These are phyloP conservation scores for Globisporangium paroecandrum DNA, from an alignment of 352 stramenopile species.

Conservation along the genomic window DNA sequence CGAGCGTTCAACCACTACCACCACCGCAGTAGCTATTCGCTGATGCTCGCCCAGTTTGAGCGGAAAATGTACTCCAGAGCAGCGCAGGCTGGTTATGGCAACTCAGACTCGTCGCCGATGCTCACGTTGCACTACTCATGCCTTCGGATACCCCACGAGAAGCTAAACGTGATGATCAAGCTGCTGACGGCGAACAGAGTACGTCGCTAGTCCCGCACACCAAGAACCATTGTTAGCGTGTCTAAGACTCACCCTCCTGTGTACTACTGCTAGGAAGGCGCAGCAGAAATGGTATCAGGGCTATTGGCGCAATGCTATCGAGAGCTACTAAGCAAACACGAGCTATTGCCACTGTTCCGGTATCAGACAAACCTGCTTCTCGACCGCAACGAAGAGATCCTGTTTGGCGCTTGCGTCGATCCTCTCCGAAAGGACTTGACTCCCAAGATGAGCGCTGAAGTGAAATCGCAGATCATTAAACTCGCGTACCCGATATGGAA, in stretches of 20 bases:
- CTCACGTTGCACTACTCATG: slow-evolving; percentile 24
- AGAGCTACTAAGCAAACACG: slow-evolving; percentile 2
- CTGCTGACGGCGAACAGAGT: slow-evolving; percentile 14
- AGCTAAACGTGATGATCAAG: slow-evolving; percentile 19
- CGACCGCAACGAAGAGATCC: slow-evolving; percentile 12
- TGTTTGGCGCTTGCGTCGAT: slow-evolving; percentile 8
- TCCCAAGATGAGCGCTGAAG: background rate
- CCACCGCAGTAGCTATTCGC: background rate
- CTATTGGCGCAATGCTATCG: slow-evolving; percentile 16
- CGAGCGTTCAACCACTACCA: slow-evolving; percentile 20
- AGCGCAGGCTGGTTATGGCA: slow-evolving; percentile 16
- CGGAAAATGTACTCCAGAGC: slow-evolving; percentile 20
- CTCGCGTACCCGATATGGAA: slow-evolving; percentile 15
- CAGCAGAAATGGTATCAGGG: background rate
- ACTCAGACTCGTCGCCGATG: background rate
- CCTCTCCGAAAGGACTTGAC: background rate
- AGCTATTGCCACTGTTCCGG: slow-evolving; percentile 3
- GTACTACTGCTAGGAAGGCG: slow-evolving; percentile 5
- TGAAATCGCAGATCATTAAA: background rate
- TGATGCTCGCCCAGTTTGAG: slow-evolving; percentile 6
- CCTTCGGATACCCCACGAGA: slow-evolving; percentile 17
- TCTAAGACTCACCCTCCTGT: background rate
- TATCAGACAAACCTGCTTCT: slow-evolving; percentile 14
- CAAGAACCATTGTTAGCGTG: background rate
- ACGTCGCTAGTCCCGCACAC: background rate